These are phyloP conservation scores for Colletotrichum shisoi DNA, from an alignment of 2,329 filamentous ascomycete genomes.

Conservation along the genomic window DNA sequence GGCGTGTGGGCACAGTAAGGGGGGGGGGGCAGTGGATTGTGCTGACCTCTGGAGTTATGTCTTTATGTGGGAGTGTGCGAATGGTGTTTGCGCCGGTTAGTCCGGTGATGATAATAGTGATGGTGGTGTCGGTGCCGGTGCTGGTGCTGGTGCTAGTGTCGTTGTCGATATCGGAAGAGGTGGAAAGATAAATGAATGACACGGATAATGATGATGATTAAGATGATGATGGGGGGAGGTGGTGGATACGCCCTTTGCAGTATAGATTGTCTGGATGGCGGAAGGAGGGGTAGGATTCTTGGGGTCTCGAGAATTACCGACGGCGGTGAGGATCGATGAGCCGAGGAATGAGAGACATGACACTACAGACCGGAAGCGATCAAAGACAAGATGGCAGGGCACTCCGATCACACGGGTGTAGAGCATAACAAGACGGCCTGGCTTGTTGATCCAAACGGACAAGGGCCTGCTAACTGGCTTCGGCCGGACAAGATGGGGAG, in stretches of 20 bases:
- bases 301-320: slow-evolving; percentile 1
- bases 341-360: slow-evolving; percentile 32
- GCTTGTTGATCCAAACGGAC: background rate
- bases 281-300: slow-evolving; percentile 4
- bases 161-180: slow-evolving; percentile 8
- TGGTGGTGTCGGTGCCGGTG: slow-evolving; percentile 2
- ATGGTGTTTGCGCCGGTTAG: slow-evolving; percentile 24
- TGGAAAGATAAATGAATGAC: background rate
- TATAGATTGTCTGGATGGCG: background rate
- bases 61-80: slow-evolving; percentile 28
- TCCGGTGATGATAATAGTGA: background rate
- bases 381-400: slow-evolving; percentile 34
- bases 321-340: slow-evolving; percentile 3
- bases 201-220: too few relatives aligned
- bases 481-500: background rate
- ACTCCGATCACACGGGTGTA: slow-evolving; percentile 28
- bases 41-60: slow-evolving; percentile 23
- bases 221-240: too few relatives aligned
- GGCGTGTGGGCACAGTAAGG: slow-evolving; percentile 5
- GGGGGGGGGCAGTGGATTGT: background rate
- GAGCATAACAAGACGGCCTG: background rate
- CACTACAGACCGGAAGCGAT: slow-evolving; percentile 9
- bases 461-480: background rate
- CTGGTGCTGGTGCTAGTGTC: slow-evolving; percentile 9
- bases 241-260: too few relatives aligned